Evolutionary conservation across 345 rosid genomes (phyloP).

Genomic region (Mercurialis annua): DNA sequence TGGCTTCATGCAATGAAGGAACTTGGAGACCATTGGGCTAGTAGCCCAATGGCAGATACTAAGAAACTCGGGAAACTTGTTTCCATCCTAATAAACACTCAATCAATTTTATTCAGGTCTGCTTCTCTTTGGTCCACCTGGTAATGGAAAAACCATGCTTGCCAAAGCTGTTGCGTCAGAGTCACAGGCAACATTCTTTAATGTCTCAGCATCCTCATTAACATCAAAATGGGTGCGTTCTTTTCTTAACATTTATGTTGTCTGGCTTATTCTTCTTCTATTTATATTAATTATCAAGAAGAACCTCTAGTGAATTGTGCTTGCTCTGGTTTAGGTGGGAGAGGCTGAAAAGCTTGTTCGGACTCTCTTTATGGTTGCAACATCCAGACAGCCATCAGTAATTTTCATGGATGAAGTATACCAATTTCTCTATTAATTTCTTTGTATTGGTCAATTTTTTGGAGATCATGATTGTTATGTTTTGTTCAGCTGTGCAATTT

Average conservation of each 20-base stretch:
- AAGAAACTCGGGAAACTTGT: not conserved
- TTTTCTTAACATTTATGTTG: not conserved
- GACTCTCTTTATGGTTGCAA: conserved; percentile 85
- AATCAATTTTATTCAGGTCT: conserved; percentile 50
- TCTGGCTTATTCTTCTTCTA: conserved; percentile 4
- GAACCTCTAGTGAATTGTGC: conserved; percentile 3
- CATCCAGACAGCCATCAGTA: conserved; percentile 89
- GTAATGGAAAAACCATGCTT: conserved; percentile 99
- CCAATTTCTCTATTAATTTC: conserved; percentile 13
- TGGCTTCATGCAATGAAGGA: too few relatives aligned
- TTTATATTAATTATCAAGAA: conserved; percentile 6
- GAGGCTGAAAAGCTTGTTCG: conserved; percentile 97
- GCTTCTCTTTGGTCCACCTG: conserved; percentile 98
- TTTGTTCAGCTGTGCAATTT: conserved; percentile 8
- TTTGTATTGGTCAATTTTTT: conserved; percentile 3
- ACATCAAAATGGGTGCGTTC: conserved; percentile 90
- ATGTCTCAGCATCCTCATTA: conserved; percentile 89
- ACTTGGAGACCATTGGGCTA: too few relatives aligned
- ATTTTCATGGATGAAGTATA: conserved; percentile 95
- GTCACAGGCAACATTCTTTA: conserved; percentile 93
- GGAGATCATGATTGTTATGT: not conserved
- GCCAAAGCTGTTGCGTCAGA: conserved; percentile 98
- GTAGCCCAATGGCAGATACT: too few relatives aligned
- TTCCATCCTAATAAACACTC: conserved; percentile 5
- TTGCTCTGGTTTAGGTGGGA: conserved; percentile 59